phyloP scores from a whole-genome alignment of 345 rosid genomes.

The Ailanthus altissimus region DNA sequence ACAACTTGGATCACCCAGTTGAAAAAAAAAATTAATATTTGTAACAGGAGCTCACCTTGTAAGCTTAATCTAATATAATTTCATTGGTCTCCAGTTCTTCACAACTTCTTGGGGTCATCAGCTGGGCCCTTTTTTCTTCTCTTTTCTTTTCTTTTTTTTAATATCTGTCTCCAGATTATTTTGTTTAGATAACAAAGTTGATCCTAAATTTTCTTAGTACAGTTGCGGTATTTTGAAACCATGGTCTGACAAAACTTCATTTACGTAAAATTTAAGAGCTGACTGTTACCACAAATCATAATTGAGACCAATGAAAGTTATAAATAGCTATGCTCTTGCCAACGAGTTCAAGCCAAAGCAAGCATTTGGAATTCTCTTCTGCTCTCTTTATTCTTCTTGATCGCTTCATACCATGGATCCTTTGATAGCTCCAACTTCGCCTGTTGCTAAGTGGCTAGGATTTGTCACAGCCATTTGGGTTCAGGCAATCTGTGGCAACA shows the following conservation, averaged over 20 bases:
- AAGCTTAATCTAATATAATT: background rate
- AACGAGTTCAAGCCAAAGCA: background rate
- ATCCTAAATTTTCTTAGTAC: too few species aligned
- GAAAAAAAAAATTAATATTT: background rate
- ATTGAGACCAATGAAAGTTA: background rate
- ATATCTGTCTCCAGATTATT: too few species aligned
- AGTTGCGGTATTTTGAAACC: conserved; percentile 9
- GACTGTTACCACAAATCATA: background rate
- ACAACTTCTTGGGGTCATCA: background rate
- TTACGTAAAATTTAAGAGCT: background rate
- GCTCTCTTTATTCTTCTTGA: background rate
- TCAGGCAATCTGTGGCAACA: conserved; percentile 86
- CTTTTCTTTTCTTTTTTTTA: too few species aligned
- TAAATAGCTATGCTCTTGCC: background rate
- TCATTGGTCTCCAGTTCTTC: background rate
- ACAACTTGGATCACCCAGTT: background rate
- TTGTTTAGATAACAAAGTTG: too few species aligned
- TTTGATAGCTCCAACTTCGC: conserved; percentile 9
- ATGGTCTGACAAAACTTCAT: background rate
- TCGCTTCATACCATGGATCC: background rate
- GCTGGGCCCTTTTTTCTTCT: too few species aligned
- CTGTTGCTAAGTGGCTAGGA: conserved; percentile 77
- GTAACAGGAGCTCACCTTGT: background rate
- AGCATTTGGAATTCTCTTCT: background rate
- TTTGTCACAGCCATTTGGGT: conserved; percentile 98